Evolutionary conservation across 768 basidiomycete genomes (phyloP), one percentile per base, ranked within the genome.

Genomic region (Tephrocybe sp.): DNA sequence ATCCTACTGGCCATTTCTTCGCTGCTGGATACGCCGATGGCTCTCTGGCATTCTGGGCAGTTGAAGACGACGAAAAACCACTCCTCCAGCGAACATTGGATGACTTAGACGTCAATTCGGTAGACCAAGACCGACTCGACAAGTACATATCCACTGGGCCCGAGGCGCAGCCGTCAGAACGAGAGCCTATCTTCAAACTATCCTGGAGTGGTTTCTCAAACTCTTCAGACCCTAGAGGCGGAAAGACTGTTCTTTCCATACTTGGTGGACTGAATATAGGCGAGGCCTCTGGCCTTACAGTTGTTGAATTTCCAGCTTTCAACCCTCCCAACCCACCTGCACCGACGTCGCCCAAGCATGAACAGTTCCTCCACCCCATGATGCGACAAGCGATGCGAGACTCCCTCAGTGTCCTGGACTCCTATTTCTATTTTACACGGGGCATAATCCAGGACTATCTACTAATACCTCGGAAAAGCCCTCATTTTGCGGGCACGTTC

Each of bases 141-240:
- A 60, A 70, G 27, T 62, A 68, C 19, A 61, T 73, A 3, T 59
- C 61, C 2, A 46, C 52, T 4, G 57, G 56, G 7, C 53, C 57
- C 10, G 54, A 59, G 15, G 39, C 50, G 3, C 43, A 54, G 27
- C 44, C 45, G 15, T 43, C 54, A 22, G 59, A 66, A 18, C 53
- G 84, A 56, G 91, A 94, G 59, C 89, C 93, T 3, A 80, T 97
- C 27, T 92, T 88, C 75, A 93, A 89, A 62, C 71, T 94, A 4
- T 72, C 86, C 0, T 97, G 92, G 93, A 88, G 86, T 48, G 78
- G 80, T 1, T 91, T 86, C 64, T 71, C 84, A 0, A 83, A 85
- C 59, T 80, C 81, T 1, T 60, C 74, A 3, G 82, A 85, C 70
- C 74, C 82, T 42, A 68, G 83, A 60, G 75, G 87, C 34, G 88